These are phyloP conservation scores for Paspalum notatum DNA, from an alignment of 176 grass and related monocot genomes.

Conservation along the genomic window DNA sequence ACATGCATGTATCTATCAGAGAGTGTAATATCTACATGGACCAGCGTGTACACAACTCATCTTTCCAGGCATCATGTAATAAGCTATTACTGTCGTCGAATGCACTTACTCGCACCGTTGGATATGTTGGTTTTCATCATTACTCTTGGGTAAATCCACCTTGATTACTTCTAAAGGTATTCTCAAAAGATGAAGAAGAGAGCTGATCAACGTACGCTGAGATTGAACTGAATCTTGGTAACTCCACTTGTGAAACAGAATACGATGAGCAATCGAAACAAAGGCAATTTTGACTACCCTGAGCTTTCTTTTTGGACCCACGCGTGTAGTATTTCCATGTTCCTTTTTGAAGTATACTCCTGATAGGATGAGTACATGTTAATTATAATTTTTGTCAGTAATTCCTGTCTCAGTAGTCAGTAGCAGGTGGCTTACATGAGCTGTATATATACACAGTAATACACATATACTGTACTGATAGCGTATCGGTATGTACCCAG, in stretches of 20 bases:
- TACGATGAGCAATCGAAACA: not conserved
- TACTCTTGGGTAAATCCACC: not conserved
- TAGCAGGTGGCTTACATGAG: not conserved
- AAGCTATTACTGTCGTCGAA: not conserved
- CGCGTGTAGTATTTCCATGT: not conserved
- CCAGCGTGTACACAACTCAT: conserved; percentile 27
- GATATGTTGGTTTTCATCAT: conserved; percentile 33
- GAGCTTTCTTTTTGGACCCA: not conserved
- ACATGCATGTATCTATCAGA: not conserved
- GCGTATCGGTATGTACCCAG: not conserved
- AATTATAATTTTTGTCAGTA: not conserved
- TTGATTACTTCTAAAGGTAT: conserved; percentile 43
- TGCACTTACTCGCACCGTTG: not conserved
- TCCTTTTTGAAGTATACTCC: not conserved
- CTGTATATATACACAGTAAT: not conserved
- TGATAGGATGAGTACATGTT: not conserved
- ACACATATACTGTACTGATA: not conserved
- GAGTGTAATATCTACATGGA: conserved; percentile 19
- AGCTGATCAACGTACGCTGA: not conserved
- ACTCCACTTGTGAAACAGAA: not conserved
- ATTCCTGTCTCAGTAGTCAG: not conserved
- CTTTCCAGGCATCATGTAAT: conserved; percentile 32
- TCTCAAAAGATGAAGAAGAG: conserved; percentile 42
- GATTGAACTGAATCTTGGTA: conserved; percentile 30
- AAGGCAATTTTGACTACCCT: not conserved